A percentile compares a stretch with the other conserved stretches of the same genome.
Conservation (phyloP, 2,329 filamentous ascomycete genomes). For the Ophiostoma sp. region DNA sequence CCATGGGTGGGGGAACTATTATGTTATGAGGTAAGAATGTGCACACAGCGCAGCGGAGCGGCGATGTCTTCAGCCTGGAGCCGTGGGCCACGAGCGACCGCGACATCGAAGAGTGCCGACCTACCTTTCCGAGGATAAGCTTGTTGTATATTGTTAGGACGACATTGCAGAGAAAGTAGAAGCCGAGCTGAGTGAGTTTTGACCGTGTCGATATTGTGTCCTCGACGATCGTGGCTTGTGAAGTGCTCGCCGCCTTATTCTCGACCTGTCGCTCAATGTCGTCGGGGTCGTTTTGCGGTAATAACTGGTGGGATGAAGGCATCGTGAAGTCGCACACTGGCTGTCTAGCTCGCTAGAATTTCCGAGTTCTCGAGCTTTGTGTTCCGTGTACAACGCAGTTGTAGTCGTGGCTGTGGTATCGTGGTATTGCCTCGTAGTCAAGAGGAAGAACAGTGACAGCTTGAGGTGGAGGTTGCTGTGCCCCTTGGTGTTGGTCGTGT, state of each 20-base stretch:
- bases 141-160: slow-evolving; percentile 55
- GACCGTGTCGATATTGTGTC: slow-evolving; percentile 21
- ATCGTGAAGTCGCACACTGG: no score
- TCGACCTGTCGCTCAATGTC: slow-evolving; percentile 19
- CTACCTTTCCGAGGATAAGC: slow-evolving; percentile 42
- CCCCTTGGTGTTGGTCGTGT: background rate
- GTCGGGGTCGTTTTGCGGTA: slow-evolving; percentile 22
- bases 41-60: no score
- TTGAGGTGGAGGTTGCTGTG: slow-evolving; percentile 1
- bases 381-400: background rate
- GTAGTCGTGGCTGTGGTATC: background rate
- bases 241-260: slow-evolving; percentile 4
- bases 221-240: slow-evolving; percentile 15
- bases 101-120: no score
- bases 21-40: background rate
- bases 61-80: no score
- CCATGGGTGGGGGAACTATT: slow-evolving; percentile 27
- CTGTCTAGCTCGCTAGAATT: background rate
- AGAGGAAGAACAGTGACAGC: background rate
- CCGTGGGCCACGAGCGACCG: background rate
- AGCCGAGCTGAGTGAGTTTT: slow-evolving; percentile 23
- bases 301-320: slow-evolving; percentile 19
- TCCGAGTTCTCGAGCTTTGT: background rate
- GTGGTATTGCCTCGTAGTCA: background rate
- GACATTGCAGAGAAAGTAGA: slow-evolving; percentile 37